A percentile compares a stretch with the other conserved stretches of the same genome.
phyloP scores from a whole-genome alignment of 1,139 yeast genomes.

The Geotrichum citri-aurantii region DNA sequence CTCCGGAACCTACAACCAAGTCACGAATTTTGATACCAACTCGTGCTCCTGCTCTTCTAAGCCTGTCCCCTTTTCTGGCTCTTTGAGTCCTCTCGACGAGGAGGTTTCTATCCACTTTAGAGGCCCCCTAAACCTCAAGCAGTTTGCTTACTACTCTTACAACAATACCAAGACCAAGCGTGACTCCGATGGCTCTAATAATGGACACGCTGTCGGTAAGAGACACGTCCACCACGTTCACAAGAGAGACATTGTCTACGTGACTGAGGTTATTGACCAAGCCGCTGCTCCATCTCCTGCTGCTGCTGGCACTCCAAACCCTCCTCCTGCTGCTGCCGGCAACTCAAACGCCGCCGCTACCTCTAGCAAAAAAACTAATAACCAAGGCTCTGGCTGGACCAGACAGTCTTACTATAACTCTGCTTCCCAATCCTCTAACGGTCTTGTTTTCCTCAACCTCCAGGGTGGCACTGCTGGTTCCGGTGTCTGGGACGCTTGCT shows the following conservation, averaged over 20 bases:
- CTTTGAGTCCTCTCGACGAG: conserved; percentile 77
- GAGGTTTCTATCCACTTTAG: conserved; percentile 90
- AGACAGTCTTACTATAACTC: conserved; percentile 70
- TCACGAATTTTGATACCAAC: conserved; percentile 61
- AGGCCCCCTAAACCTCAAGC: conserved; percentile 76
- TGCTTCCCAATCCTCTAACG: conserved; percentile 49
- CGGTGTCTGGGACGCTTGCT: conserved; percentile 76
- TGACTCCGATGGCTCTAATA: conserved; percentile 6
- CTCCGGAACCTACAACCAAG: conserved; percentile 70
- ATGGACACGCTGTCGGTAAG: conserved; percentile 23
- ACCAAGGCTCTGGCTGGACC: conserved; percentile 47
- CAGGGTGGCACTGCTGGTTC: conserved; percentile 76
- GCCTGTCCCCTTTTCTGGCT: conserved; percentile 57
- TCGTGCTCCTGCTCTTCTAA: conserved; percentile 57
- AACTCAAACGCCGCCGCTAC: conserved; percentile 28
- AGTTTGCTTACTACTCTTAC: conserved; percentile 65
- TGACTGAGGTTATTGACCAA: not conserved
- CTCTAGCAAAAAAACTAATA: conserved; percentile 24
- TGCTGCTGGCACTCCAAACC: conserved; percentile 18
- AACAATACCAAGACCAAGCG: conserved; percentile 28
- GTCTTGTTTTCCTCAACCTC: conserved; percentile 77
- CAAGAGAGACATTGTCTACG: conserved; percentile 42
- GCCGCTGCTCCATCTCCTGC: not conserved
- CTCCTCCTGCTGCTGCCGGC: conserved; percentile 19
- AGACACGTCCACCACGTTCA: conserved; percentile 52